phyloP scores from a whole-genome alignment of 345 rosid genomes.

The Salix caprea region DNA sequence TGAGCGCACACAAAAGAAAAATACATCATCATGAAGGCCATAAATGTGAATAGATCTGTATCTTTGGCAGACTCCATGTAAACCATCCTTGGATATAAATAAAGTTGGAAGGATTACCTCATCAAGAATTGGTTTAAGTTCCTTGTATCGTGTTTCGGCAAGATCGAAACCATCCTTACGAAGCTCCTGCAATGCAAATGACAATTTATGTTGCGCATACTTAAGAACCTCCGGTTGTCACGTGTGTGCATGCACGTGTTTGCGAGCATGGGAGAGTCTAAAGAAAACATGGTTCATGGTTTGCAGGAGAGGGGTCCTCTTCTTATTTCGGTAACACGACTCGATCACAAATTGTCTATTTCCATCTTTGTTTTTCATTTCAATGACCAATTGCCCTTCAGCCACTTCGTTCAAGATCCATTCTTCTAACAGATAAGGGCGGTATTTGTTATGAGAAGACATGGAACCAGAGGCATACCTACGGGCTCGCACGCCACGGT shows the following conservation, averaged over 20 bases:
- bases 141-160: constrained; percentile 75
- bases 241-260: neutral
- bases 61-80: neutral
- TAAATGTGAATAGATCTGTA: neutral
- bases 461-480: no score
- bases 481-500: no score
- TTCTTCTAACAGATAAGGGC: no score
- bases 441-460: no score
- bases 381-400: no score
- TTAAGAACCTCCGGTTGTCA: neutral
- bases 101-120: constrained; percentile 47
- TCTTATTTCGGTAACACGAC: no score
- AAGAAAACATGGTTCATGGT: no score
- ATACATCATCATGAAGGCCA: neutral
- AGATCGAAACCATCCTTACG: constrained; percentile 96
- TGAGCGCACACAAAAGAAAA: constrained; percentile 18
- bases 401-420: no score
- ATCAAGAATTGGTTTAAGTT: constrained; percentile 88
- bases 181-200: constrained; percentile 59
- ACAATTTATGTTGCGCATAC: constrained; percentile 8
- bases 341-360: no score
- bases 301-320: no score
- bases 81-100: neutral
- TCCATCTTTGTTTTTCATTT: no score
- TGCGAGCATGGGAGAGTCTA: neutral